A percentile compares a stretch with the other conserved stretches of the same genome.
Evolutionary conservation across 148 eudicot species (phyloP).

Genomic region (Vaccinium corymbosum): DNA sequence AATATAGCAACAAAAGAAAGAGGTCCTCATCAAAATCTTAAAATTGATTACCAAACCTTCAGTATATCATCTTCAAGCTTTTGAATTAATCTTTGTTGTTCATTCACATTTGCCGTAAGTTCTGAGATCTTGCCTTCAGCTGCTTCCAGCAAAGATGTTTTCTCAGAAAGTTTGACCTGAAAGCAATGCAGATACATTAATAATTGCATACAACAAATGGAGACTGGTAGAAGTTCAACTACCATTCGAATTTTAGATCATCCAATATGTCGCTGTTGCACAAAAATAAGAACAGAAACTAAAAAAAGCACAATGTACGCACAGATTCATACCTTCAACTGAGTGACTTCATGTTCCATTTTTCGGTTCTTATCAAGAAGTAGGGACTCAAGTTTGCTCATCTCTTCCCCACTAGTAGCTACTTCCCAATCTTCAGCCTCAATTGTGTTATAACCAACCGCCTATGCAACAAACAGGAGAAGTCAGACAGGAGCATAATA

Average conservation of each 20-base stretch:
- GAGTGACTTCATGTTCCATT: slow-evolving; percentile 98
- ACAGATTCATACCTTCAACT: slow-evolving; percentile 59
- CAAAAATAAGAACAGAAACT: not conserved
- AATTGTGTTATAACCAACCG: slow-evolving; percentile 98
- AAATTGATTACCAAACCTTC: slow-evolving; percentile 47
- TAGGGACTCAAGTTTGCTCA: slow-evolving; percentile 96
- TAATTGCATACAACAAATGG: not conserved
- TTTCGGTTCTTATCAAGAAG: slow-evolving; percentile 97
- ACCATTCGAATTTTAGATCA: not conserved
- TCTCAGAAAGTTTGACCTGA: slow-evolving; percentile 90
- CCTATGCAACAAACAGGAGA: slow-evolving; percentile 42
- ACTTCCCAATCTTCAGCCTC: slow-evolving; percentile 99
- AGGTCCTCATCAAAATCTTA: not conserved
- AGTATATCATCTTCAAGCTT: slow-evolving; percentile 98
- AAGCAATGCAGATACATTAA: slow-evolving; percentile 13
- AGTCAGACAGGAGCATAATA: slow-evolving; percentile 9
- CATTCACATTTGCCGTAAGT: slow-evolving; percentile 61
- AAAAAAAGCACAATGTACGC: not conserved
- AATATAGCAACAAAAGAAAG: not conserved
- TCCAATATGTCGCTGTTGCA: not conserved
- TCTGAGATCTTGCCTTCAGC: slow-evolving; percentile 76
- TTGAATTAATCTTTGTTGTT: slow-evolving; percentile 86
- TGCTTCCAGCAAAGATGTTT: slow-evolving; percentile 65
- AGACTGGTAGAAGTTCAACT: not conserved
- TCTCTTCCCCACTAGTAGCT: slow-evolving; percentile 97